Percentiles rank a stretch among this genome's conserved stretches.
Evolutionary conservation across 108 stramenopile genomes (phyloP).

Genomic region (Schizochytrium sp.): DNA sequence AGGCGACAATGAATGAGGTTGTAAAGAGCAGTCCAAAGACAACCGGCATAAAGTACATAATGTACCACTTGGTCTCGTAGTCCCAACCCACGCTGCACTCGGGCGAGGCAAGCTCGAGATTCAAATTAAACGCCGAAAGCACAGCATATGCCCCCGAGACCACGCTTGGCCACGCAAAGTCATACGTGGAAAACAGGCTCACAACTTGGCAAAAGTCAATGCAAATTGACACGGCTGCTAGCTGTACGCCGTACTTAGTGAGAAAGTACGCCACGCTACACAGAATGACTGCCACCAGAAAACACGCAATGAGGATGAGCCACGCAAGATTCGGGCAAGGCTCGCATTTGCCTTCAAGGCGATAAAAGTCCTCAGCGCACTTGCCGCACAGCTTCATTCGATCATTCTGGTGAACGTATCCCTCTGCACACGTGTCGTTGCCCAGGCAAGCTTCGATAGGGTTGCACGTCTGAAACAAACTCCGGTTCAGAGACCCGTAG

Average conservation of each 20-base stretch:
- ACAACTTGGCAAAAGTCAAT: slow-evolving; percentile 37
- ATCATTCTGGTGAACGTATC: neutral
- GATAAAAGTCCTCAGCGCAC: slow-evolving; percentile 26
- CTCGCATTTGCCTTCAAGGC: slow-evolving; percentile 26
- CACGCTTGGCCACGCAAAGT: slow-evolving; percentile 27
- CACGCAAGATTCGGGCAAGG: slow-evolving; percentile 30
- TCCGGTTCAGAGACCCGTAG: neutral
- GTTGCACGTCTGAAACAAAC: slow-evolving; percentile 19
- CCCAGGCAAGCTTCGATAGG: slow-evolving; percentile 28
- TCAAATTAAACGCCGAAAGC: slow-evolving; percentile 30
- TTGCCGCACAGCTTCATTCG: neutral
- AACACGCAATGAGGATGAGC: slow-evolving; percentile 19
- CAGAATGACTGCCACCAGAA: neutral
- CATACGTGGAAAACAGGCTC: slow-evolving; percentile 19
- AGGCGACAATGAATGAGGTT: neutral
- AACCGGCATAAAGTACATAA: slow-evolving; percentile 21
- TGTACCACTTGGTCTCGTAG: slow-evolving; percentile 29
- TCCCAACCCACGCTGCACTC: slow-evolving; percentile 28
- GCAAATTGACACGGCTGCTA: slow-evolving; percentile 26
- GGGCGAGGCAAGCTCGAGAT: slow-evolving; percentile 34
- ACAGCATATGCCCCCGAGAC: neutral
- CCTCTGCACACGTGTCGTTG: slow-evolving; percentile 27
- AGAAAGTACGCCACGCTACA: slow-evolving; percentile 16
- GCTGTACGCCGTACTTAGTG: slow-evolving; percentile 26
- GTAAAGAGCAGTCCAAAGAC: neutral